Evolutionary conservation across 2,329 filamentous ascomycete genomes (phyloP).

Genomic region (Diaporthe vexans): DNA sequence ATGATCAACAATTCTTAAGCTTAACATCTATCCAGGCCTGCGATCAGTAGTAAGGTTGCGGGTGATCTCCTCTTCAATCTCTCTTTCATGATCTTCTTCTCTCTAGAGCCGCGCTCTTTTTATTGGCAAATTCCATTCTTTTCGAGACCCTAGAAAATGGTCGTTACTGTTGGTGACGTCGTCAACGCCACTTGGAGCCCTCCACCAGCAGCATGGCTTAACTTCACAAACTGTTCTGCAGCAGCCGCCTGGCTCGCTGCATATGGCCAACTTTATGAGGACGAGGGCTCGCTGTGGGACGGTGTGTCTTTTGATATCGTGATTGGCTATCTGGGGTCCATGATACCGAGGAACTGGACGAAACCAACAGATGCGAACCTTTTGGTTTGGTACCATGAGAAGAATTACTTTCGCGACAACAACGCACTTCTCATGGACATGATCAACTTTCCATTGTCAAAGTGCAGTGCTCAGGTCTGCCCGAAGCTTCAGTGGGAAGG

Average conservation of each 20-base stretch:
- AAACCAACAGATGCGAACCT: constrained; percentile 12
- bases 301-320: constrained; percentile 24
- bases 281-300: constrained; percentile 26
- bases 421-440: constrained; percentile 28
- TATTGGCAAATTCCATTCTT: background rate
- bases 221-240: constrained; percentile 21
- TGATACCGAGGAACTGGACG: constrained; percentile 36
- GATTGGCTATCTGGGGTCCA: constrained; percentile 23
- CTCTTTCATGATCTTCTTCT: constrained; percentile 19
- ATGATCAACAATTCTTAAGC: constrained; percentile 20
- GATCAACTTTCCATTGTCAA: background rate
- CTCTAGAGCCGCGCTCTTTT: constrained; percentile 11
- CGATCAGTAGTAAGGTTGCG: constrained; percentile 17
- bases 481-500: constrained; percentile 39
- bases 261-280: constrained; percentile 17
- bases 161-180: constrained; percentile 28
- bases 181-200: constrained; percentile 29
- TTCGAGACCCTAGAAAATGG: background rate
- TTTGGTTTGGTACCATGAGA: constrained; percentile 32
- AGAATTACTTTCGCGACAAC: constrained; percentile 12
- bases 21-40: constrained; percentile 10
- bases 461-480: constrained; percentile 39
- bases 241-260: constrained; percentile 24
- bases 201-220: constrained; percentile 24
- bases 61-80: constrained; percentile 26